Conservation (phyloP, 148 eudicot species). For the Tetragonia tetragonoides region DNA sequence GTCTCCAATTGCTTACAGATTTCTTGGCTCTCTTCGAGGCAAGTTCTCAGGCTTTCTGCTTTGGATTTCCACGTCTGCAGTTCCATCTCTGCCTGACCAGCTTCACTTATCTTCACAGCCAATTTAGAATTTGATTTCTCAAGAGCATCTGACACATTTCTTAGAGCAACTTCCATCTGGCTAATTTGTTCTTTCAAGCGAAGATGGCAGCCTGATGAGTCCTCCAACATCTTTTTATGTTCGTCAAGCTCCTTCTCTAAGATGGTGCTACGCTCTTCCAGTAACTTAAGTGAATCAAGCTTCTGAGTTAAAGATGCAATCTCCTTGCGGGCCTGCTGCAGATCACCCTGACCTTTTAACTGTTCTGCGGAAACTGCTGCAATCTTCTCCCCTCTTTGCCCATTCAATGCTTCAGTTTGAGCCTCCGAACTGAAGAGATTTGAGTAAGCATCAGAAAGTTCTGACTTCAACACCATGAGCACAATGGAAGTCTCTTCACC, state of each 20-base stretch:
- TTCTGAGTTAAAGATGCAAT: constrained; percentile 33
- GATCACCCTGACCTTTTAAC: constrained; percentile 22
- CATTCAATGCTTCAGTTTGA: constrained; percentile 27
- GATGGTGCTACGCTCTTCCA: constrained; percentile 33
- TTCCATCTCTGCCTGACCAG: constrained; percentile 31
- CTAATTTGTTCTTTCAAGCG: constrained; percentile 43
- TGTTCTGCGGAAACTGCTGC: constrained; percentile 18
- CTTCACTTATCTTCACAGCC: constrained; percentile 38
- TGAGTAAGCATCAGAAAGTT: constrained; percentile 41
- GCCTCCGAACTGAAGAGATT: constrained; percentile 34
- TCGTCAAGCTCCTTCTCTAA: constrained; percentile 39
- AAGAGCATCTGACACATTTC: constrained; percentile 30
- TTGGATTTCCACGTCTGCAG: constrained; percentile 44
- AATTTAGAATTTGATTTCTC: constrained; percentile 40
- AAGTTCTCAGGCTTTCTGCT: constrained; percentile 38
- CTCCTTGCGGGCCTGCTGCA: constrained; percentile 36
- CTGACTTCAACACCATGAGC: constrained; percentile 52
- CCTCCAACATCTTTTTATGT: constrained; percentile 45
- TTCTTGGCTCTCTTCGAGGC: constrained; percentile 44
- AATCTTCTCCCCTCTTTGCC: constrained; percentile 24
- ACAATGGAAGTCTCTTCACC: constrained; percentile 50
- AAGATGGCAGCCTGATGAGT: constrained; percentile 38
- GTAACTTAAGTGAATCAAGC: constrained; percentile 32
- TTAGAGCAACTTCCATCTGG: constrained; percentile 48
- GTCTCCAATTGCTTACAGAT: constrained; percentile 31